phyloP scores from a whole-genome alignment of 345 rosid species.

The Linum usitatissimum region DNA sequence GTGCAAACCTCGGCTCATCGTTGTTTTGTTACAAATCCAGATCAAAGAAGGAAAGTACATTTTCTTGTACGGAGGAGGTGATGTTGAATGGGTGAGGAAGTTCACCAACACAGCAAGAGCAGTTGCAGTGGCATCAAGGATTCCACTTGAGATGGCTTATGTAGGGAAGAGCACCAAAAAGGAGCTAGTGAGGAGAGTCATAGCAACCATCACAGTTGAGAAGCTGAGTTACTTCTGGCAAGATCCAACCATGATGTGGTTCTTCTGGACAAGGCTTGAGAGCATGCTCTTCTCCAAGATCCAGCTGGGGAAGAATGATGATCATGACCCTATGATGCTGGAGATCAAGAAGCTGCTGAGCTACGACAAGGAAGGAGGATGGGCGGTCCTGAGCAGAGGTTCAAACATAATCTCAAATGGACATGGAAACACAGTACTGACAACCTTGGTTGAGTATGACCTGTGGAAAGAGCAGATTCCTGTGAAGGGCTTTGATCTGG shows the following conservation, averaged over 20 bases:
- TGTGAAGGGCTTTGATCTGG: constrained; percentile 34
- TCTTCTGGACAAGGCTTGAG: constrained; percentile 19
- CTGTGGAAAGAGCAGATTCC: constrained; percentile 12
- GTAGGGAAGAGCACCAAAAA: constrained; percentile 50
- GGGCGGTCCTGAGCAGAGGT: constrained; percentile 17
- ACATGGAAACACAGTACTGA: constrained; percentile 7
- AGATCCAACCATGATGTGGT: constrained; percentile 26
- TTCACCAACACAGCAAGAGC: constrained; percentile 26
- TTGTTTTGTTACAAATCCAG: constrained; percentile 15
- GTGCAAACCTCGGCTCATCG: not conserved
- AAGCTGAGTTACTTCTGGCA: constrained; percentile 26
- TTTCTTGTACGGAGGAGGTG: constrained; percentile 75
- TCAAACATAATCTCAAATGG: constrained; percentile 6
- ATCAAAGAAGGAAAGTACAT: constrained; percentile 28
- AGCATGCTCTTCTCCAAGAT: constrained; percentile 21
- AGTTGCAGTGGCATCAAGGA: constrained; percentile 29
- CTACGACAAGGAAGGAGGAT: constrained; percentile 17
- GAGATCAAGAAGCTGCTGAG: constrained; percentile 18
- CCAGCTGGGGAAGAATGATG: constrained; percentile 14
- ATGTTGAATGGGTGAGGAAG: constrained; percentile 53
- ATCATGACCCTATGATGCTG: constrained; percentile 14
- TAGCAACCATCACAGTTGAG: constrained; percentile 12
- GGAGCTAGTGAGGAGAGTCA: constrained; percentile 22
- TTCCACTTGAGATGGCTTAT: constrained; percentile 46
- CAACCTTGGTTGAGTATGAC: constrained; percentile 7